Evolutionary conservation across 2,329 filamentous ascomycete genomes (phyloP), one percentile per base, ranked within the genome.

Genomic region (Penicillium brasilianum): DNA sequence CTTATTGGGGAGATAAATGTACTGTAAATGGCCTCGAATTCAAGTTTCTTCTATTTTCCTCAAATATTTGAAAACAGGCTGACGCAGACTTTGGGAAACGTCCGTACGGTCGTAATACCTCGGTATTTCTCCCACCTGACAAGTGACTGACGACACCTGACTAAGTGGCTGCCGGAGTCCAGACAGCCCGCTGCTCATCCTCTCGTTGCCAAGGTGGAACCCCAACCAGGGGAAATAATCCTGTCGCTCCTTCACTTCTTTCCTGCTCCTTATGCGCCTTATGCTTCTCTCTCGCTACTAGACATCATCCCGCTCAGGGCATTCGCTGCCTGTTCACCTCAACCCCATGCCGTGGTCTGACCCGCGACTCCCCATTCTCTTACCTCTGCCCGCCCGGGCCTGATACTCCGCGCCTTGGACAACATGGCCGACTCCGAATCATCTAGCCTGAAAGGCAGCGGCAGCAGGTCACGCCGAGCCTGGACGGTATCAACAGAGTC

Each of bases 381-480:
- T 22, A 18, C 55, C 46, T 49, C 39, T n/a, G 52, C 39, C 41
- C 41, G 39, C 22, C n/a, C 30, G 25, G 58, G 55, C 5, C 49
- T 59, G 37, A 49, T 44, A 37, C 52, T 59, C 57, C 52, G 46
- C 37, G 43, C 50, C 14, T 25, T 25, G 25, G 28, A 56, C 52
- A 55, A 55, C 57, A 80, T 80, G 77, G 77, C 78, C 59, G 68
- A 69, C 61, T 68, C 73, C 49, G 64, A 70, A 49, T 66, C 74
- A 50, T 76, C 76, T 55, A 74, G 79, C 52, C 72, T 73, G 34
- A 76, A 73, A 64, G 71, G 74, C 37, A 74, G 25, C n/a, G 32
- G 41, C 18, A 55, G 30, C 36, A 49, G 71, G 68, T 68, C 73
- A 22, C 76, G 69, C 54, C 78, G 78, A 20, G 76, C 74, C 57